Evolutionary conservation across 805 yeast genomes (phyloP).

Genomic region (Jamesozyma rosinii): DNA sequence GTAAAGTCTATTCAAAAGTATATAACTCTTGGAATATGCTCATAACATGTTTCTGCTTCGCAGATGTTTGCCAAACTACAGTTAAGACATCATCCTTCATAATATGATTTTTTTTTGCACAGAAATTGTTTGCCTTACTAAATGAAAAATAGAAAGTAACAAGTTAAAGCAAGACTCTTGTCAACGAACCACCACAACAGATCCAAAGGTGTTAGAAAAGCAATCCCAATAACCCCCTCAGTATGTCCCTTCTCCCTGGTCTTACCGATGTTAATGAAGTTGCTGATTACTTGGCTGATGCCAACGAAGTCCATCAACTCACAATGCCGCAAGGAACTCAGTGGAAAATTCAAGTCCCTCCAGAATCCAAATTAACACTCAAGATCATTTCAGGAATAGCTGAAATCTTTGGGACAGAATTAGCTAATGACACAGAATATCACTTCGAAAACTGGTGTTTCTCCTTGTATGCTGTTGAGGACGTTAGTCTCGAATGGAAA

Average conservation of each 20-base stretch:
- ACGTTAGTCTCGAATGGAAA: constrained; percentile 49
- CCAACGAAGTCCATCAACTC: constrained; percentile 15
- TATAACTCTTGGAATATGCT: no score
- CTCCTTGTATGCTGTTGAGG: constrained; percentile 53
- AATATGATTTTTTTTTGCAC: no score
- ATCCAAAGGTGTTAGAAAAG: no score
- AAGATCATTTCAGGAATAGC: constrained; percentile 56
- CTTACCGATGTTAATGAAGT: constrained; percentile 6
- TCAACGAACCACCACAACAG: no score
- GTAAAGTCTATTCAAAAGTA: no score
- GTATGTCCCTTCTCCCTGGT: constrained; percentile 9
- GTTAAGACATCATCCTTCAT: no score
- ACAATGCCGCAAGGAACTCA: constrained; percentile 20
- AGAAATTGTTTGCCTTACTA: no score
- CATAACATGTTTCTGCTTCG: no score
- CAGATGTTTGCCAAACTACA: no score
- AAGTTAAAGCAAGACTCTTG: no score
- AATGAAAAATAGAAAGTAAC: no score
- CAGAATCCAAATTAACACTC: constrained; percentile 34
- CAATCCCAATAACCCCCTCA: no score
- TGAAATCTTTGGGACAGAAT: constrained; percentile 89
- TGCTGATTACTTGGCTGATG: constrained; percentile 9
- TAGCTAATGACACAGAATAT: constrained; percentile 61
- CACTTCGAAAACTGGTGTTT: constrained; percentile 45
- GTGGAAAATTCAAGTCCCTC: constrained; percentile 30